Conservation (phyloP, 768 basidiomycete genomes). For the Obba rivulosa region DNA sequence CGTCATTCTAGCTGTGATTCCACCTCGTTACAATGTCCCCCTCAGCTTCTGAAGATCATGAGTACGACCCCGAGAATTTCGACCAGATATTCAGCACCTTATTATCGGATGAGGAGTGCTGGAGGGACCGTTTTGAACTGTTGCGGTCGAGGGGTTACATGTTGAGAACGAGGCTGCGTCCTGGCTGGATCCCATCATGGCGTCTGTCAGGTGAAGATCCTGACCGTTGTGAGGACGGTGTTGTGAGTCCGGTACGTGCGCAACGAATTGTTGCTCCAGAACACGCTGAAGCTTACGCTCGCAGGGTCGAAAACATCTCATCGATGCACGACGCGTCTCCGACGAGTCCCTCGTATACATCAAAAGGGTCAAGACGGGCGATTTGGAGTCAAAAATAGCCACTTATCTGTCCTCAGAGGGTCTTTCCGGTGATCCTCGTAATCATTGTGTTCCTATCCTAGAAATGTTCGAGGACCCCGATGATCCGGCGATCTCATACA, state of each 20-base stretch:
- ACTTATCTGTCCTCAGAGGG: constrained; percentile 5
- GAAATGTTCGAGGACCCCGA: constrained; percentile 8
- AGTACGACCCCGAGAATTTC: too few relatives aligned
- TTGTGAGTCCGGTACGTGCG: not conserved
- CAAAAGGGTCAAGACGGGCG: constrained; percentile 17
- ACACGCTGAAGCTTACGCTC: not conserved
- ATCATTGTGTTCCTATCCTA: constrained; percentile 16
- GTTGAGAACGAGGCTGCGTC: constrained; percentile 22
- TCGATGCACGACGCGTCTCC: constrained; percentile 27
- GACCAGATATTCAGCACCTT: not conserved
- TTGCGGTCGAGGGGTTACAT: constrained; percentile 13
- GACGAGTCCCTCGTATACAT: constrained; percentile 25
- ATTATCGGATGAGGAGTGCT: not conserved
- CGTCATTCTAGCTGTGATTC: too few relatives aligned
- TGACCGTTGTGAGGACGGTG: constrained; percentile 3
- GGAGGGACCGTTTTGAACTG: constrained; percentile 3
- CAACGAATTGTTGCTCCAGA: not conserved
- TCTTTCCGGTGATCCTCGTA: constrained; percentile 10
- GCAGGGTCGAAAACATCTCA: constrained; percentile 1
- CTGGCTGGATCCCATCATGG: constrained; percentile 28
- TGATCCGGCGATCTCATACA: constrained; percentile 1
- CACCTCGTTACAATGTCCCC: too few relatives aligned
- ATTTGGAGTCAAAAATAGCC: constrained; percentile 8
- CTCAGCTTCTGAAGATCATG: too few relatives aligned
- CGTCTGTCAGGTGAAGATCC: not conserved